These are phyloP conservation scores for Halenospora varia DNA, from an alignment of 495 filamentous ascomycete species.

Conservation along the genomic window DNA sequence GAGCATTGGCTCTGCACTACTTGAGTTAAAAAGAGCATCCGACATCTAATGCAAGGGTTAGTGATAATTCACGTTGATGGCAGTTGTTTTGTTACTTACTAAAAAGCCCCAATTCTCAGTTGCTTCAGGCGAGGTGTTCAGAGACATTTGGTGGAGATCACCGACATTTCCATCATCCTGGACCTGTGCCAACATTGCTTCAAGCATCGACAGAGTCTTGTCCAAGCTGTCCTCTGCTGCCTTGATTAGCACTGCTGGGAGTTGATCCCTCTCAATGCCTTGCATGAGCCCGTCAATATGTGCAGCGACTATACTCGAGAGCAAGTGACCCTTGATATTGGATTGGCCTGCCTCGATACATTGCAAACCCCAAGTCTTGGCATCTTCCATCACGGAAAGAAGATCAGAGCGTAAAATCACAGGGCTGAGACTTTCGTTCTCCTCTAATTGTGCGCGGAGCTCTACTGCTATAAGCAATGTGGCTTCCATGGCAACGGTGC, in stretches of 20 bases:
- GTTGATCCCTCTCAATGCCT: slow-evolving; percentile 31
- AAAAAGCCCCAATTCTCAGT: slow-evolving; percentile 24
- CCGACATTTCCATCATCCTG: slow-evolving; percentile 14
- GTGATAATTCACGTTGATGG: neutral
- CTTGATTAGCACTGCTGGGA: slow-evolving; percentile 28
- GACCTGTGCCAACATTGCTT: slow-evolving; percentile 25
- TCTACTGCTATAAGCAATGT: slow-evolving; percentile 42
- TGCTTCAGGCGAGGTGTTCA: slow-evolving; percentile 5
- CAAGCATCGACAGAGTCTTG: slow-evolving; percentile 40
- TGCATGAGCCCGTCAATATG: slow-evolving; percentile 41
- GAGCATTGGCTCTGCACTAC: neutral
- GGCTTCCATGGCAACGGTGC: slow-evolving; percentile 37
- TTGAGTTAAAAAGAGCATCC: neutral
- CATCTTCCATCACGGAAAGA: slow-evolving; percentile 41
- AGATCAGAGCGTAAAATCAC: slow-evolving; percentile 42
- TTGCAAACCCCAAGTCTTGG: slow-evolving; percentile 36
- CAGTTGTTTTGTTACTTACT: neutral
- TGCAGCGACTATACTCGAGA: slow-evolving; percentile 35
- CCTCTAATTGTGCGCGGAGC: slow-evolving; percentile 43
- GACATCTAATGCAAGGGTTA: neutral
- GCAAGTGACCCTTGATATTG: slow-evolving; percentile 53
- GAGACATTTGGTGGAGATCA: neutral
- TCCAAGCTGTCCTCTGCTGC: slow-evolving; percentile 36
- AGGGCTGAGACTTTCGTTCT: slow-evolving; percentile 45
- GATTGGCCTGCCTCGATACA: slow-evolving; percentile 48